These are phyloP conservation scores for Sechiopsis laciniata DNA, from an alignment of 306 rosid genomes.

Conservation along the genomic window DNA sequence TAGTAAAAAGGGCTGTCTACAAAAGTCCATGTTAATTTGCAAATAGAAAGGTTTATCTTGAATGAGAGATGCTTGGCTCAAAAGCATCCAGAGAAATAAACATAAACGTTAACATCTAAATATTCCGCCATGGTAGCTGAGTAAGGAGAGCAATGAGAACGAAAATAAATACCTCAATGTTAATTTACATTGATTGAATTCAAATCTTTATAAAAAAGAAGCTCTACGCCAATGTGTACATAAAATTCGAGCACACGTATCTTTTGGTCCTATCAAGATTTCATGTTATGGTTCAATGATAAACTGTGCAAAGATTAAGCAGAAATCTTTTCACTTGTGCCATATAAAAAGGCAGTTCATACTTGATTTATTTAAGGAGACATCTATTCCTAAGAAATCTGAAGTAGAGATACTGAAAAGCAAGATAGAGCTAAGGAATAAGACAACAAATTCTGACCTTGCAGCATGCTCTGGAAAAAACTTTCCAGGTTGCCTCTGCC, in stretches of 20 bases:
- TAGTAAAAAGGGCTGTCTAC: not conserved
- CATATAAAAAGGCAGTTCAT: not conserved
- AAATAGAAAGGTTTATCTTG: not conserved
- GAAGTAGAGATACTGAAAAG: not conserved
- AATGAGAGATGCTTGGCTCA: not conserved
- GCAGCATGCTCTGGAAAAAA: conserved; percentile 86
- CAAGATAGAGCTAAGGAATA: conserved; percentile 9
- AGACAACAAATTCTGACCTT: conserved; percentile 49
- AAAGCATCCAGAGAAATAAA: conserved; percentile 10
- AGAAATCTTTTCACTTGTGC: not conserved
- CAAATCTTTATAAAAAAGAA: not conserved
- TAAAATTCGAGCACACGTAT: too few relatives aligned
- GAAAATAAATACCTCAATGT: not conserved
- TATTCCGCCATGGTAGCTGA: too few relatives aligned
- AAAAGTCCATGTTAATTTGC: conserved; percentile 1
- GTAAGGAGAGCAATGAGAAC: not conserved
- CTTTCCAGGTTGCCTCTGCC: conserved; percentile 86
- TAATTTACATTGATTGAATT: not conserved
- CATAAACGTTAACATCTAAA: not conserved
- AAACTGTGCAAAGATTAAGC: too few relatives aligned
- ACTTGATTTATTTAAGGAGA: too few relatives aligned
- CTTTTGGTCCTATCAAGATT: too few relatives aligned
- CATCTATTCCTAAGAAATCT: not conserved
- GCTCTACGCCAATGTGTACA: too few relatives aligned
- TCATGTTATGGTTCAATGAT: too few relatives aligned